Evolutionary conservation across 202 grass and related monocot species (phyloP), one percentile per base, ranked within the genome.

Genomic region (Digitaria exilis): DNA sequence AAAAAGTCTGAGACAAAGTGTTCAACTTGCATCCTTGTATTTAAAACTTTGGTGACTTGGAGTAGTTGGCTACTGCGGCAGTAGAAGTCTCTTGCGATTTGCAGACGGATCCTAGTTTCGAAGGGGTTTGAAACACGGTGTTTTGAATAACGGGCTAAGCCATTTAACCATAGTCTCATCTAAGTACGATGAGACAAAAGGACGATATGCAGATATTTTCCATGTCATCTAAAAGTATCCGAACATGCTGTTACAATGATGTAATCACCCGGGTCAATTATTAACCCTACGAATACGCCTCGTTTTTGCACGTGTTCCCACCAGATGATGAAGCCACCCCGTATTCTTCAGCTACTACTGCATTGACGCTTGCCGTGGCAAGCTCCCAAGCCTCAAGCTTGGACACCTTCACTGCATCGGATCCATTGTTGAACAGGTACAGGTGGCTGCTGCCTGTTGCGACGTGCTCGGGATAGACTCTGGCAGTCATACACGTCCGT

Each of bases 341-440:
- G 54, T 82, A 71, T 12, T 82, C 68, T 70, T 62, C 64, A 7
- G 12, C 12, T 60, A 5, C 25, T 60, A 82, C 17, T 6, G 3
- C 60, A 42, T 86, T 72, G 29, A 89, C 79, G 9, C 51, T 43
- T 13, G 90, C 87, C 0, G 24, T 62, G 26, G 59, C 56, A 68
- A 97, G 88, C 59, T 90, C 71, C 94, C 89, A 93, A 11, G 94
- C 87, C 51, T 84, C 84, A n/a, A 97, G 87, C 45, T 76, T 73
- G 65, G 75, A 73, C 35, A 91, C 65, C 76, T 74, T 91, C 58
- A 93, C 82, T 3, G 48, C 31, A 5, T 29, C 43, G 0, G 82
- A 75, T 22, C 91, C 91, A 63, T 90, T 85, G 50, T 90, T 94
- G 89, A 97, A 94, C 34, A 85, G 52, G 45, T 86, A 82, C 26